Evolutionary conservation across 805 yeast genomes (phyloP).

Genomic region (Danielozyma ontarioensis): DNA sequence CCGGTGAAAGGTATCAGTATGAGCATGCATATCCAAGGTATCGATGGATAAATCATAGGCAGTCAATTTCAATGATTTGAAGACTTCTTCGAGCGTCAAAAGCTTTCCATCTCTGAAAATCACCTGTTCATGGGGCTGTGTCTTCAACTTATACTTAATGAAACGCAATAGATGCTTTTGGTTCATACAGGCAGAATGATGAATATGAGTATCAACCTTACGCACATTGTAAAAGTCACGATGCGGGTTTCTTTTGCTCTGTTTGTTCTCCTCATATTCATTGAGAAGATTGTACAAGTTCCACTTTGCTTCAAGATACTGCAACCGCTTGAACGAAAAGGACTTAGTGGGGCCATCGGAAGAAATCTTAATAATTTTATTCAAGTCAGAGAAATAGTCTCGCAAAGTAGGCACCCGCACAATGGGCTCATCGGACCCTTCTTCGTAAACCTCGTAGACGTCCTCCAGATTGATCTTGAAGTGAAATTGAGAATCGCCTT

Average conservation of each 20-base stretch:
- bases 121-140: conserved; percentile 80
- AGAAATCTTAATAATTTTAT: conserved; percentile 63
- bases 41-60: conserved; percentile 96
- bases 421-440: conserved; percentile 27
- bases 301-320: conserved; percentile 96
- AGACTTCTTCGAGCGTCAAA: conserved; percentile 82
- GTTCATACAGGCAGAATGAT: conserved; percentile 98
- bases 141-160: conserved; percentile 90
- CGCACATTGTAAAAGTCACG: conserved; percentile 96
- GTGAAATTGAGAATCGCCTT: conserved; percentile 31
- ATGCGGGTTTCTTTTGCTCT: conserved; percentile 89
- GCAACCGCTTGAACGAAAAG: conserved; percentile 89
- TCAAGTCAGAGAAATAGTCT: conserved; percentile 83
- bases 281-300: conserved; percentile 81
- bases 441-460: conserved; percentile 58
- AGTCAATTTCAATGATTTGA: conserved; percentile 81
- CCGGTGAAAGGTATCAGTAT: conserved; percentile 94
- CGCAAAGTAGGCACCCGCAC: conserved; percentile 73
- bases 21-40: conserved; percentile 99
- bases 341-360: conserved; percentile 96
- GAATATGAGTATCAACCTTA: conserved; percentile 97
- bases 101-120: conserved; percentile 90
- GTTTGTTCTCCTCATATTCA: conserved; percentile 88
- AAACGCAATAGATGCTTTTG: conserved; percentile 93
- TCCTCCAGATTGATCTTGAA: conserved; percentile 55